A percentile compares a stretch with the other conserved stretches of the same genome.
Evolutionary conservation across 345 rosid species (phyloP).

Genomic region (Citrus sinensis): DVS_A1.0 CM039165.1:35660001-35660500

Average conservation of each 20-base stretch:
- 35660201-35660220: constrained; percentile 8
- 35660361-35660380: constrained; percentile 2
- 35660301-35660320: constrained; percentile 11
- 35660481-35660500: not conserved
- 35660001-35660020: not conserved
- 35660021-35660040: constrained; percentile 7
- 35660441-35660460: not conserved
- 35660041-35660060: constrained; percentile 5
- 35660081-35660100: constrained; percentile 17
- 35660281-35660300: constrained; percentile 5
- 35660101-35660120: constrained; percentile 18
- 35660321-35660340: constrained; percentile 16
- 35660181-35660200: not conserved
- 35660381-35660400: not conserved
- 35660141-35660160: not conserved
- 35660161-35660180: not conserved
- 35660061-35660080: constrained; percentile 19
- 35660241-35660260: constrained; percentile 16
- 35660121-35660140: not conserved
- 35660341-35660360: constrained; percentile 3
- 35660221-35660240: constrained; percentile 26
- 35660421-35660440: not conserved
- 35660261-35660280: constrained; percentile 13
- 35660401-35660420: not conserved
- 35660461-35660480: not conserved